Percentiles rank a stretch among this genome's conserved stretches.
These are phyloP conservation scores for Phtheirospermum japonicum DNA, from an alignment of 257 asterid species.

Conservation along the genomic window DNA sequence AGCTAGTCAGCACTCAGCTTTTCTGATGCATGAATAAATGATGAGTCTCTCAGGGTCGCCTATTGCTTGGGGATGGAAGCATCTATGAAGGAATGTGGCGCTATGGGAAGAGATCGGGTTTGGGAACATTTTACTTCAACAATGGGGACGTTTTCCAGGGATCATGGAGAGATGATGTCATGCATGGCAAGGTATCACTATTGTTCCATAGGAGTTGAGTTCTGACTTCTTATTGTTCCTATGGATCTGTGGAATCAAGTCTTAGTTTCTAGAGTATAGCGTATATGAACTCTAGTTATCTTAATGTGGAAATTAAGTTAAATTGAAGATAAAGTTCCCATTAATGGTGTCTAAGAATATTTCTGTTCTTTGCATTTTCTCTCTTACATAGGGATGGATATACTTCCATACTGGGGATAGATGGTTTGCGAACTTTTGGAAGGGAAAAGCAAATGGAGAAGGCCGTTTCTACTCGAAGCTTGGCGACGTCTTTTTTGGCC, in stretches of 20 bases:
- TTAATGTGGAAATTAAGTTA: conserved; percentile 5
- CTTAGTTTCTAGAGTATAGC: conserved; percentile 14
- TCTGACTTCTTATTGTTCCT: conserved; percentile 16
- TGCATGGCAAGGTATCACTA: conserved; percentile 88
- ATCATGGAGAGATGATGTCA: conserved; percentile 95
- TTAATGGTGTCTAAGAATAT: conserved; percentile 13
- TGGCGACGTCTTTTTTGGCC: conserved; percentile 88
- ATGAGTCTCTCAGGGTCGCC: conserved; percentile 63
- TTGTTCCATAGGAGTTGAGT: conserved; percentile 9
- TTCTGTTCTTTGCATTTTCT: conserved; percentile 21
- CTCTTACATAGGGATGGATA: conserved; percentile 74
- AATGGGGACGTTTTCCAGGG: conserved; percentile 94
- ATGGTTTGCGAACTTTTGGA: conserved; percentile 93
- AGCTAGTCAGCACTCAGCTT: conserved; percentile 2
- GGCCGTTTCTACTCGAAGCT: conserved; percentile 81
- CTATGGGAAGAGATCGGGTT: conserved; percentile 87
- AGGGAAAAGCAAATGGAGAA: conserved; percentile 96
- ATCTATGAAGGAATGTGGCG: conserved; percentile 96
- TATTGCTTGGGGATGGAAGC: conserved; percentile 81
- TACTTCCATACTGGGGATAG: conserved; percentile 92
- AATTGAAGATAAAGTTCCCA: not conserved
- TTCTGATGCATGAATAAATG: conserved; percentile 11
- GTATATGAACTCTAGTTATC: conserved; percentile 3
- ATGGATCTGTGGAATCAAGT: not conserved
- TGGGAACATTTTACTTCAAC: conserved; percentile 79